Base-by-base conservation (phyloP, 1,139 yeast genomes). In the Spathaspora sp. region DNA sequence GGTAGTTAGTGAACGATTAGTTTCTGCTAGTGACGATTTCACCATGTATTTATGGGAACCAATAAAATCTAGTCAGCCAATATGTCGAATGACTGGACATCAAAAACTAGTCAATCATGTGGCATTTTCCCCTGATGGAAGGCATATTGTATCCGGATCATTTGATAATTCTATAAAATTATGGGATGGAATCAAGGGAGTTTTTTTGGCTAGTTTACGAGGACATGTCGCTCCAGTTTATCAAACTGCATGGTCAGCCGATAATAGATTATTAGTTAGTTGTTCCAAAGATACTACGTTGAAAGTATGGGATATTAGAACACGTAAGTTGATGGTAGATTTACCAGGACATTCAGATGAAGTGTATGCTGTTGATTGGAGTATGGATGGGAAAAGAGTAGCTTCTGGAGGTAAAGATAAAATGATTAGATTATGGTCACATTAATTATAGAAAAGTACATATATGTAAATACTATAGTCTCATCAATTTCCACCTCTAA, bases 31-130 rank as follows among this genome's bases (percentile, higher is more conserved):
- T 65, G 99, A 93, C 62, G 99, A 93, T 67, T 91, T 93, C 67
- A 93, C 99, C 39, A 93, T 95, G 97, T 93, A 86, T 59, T 72
- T 95, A 51, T 93, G 99, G 99, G 96, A 90, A 59, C 97, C 97
- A 11, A 68, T 82, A 44, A 86, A 82, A 63, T 74, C 86, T 2
- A 75, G 78, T 39, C 93, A 91, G 63, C 99, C 99, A 0, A 66
- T 93, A 7, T 82, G 89, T 48, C 79, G 99, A 59, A 86, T 93
- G 95, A 90, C 97, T 1, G 99, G 99, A 23, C 99, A 93, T 66
- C 99, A 93, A 63, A 93, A 93, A 66, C 75, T 91, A 33, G 99
- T 93, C 24, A 93, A 93, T 61, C 98, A 93, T 64, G 99, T 93
- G 7, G 84, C 91, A 7, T 93, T 93, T 61, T 87, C 97, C 1